These are phyloP conservation scores for Myochromella boudieri DNA, from an alignment of 768 basidiomycete species.

Conservation along the genomic window DNA sequence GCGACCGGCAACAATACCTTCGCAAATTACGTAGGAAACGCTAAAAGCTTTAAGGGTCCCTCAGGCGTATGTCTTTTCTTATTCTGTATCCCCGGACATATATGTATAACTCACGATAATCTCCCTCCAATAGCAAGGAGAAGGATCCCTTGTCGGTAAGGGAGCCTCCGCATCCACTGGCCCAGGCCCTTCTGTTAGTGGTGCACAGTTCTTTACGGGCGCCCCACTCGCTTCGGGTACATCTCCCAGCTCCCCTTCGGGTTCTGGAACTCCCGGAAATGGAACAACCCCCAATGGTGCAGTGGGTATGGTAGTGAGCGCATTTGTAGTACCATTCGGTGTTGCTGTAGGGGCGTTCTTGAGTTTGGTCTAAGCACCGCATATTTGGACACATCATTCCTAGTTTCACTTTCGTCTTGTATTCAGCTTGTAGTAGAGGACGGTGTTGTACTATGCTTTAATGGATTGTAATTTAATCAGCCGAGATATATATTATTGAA, in stretches of 20 bases:
- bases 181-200: constrained; percentile 38
- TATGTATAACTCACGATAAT: not conserved
- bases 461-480: not conserved
- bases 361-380: not conserved
- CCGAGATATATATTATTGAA: no score
- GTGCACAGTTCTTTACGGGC: constrained; percentile 26
- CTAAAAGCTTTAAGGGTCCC: constrained; percentile 24
- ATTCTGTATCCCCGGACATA: not conserved
- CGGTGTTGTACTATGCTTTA: not conserved
- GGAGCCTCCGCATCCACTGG: constrained; percentile 48
- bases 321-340: constrained; percentile 1
- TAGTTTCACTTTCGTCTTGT: not conserved
- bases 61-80: constrained; percentile 32
- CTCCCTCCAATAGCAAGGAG: constrained; percentile 32
- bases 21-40: constrained; percentile 31
- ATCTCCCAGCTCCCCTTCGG: constrained; percentile 1
- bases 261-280: no score
- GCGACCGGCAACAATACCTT: constrained; percentile 41
- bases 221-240: constrained; percentile 17
- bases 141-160: constrained; percentile 40
- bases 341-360: constrained; percentile 1
- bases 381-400: not conserved
- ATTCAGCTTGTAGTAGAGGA: not conserved
- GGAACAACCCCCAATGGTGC: constrained; percentile 4
- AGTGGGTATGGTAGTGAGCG: not conserved